These are phyloP conservation scores for Lipomyces oligophaga DNA, from an alignment of 805 yeast species.

Conservation along the genomic window DNA sequence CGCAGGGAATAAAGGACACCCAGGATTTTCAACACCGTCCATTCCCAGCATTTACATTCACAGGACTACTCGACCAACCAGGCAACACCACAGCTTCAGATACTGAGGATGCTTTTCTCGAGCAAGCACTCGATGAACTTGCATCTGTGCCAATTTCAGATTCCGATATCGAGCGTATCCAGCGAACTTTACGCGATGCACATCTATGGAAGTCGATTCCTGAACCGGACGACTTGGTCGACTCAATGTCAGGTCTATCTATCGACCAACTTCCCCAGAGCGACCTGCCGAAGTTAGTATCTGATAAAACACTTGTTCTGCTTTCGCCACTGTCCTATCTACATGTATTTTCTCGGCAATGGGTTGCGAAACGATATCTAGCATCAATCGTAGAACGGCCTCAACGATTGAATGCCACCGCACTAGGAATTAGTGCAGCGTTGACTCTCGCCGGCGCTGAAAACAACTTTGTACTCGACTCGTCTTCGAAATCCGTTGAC, in stretches of 20 bases:
- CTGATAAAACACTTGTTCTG: conserved; percentile 43
- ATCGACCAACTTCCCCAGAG: background rate
- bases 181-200: no score
- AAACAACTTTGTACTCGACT: conserved; percentile 28
- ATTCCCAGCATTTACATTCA: conserved; percentile 26
- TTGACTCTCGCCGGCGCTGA: conserved; percentile 59
- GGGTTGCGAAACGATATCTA: conserved; percentile 68
- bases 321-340: conserved; percentile 66
- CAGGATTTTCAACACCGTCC: no score
- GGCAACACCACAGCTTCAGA: background rate
- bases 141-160: no score
- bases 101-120: conserved; percentile 14
- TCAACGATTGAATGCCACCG: conserved; percentile 67
- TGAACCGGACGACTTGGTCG: background rate
- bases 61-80: conserved; percentile 7
- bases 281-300: background rate
- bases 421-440: conserved; percentile 77
- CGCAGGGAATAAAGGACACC: no score
- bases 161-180: no score
- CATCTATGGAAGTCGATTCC: no score
- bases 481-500: conserved; percentile 3
- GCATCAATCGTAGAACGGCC: conserved; percentile 79
- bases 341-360: conserved; percentile 68
- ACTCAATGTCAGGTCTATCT: conserved; percentile 1
- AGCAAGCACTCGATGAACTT: no score